Conservation (phyloP, 331 rosid genomes). For the Quercus lobata region DNA sequence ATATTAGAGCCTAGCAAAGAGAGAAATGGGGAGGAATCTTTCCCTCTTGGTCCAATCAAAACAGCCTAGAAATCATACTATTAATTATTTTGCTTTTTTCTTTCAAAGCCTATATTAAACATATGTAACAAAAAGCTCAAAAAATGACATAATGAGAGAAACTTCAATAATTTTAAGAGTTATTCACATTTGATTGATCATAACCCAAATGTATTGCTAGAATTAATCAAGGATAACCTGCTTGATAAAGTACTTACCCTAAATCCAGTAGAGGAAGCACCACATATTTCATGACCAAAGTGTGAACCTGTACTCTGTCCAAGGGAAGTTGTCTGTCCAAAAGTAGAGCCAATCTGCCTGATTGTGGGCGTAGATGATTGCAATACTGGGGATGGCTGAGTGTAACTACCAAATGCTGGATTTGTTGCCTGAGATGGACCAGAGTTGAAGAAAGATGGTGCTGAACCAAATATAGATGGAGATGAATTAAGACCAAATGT, state of each 20-base stretch:
- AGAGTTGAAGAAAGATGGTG: slow-evolving; percentile 28
- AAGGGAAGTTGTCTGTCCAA: slow-evolving; percentile 54
- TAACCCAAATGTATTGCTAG: slow-evolving; percentile 49
- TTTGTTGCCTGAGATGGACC: slow-evolving; percentile 36
- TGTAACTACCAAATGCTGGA: slow-evolving; percentile 55
- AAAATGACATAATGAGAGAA: neutral
- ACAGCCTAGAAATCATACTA: neutral
- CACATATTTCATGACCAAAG: slow-evolving; percentile 47
- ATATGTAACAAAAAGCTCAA: neutral
- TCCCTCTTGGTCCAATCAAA: neutral
- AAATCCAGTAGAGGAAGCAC: slow-evolving; percentile 52
- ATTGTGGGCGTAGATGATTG: slow-evolving; percentile 48
- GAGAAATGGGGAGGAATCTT: neutral
- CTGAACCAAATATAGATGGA: slow-evolving; percentile 48
- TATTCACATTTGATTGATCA: slow-evolving; percentile 65
- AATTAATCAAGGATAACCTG: slow-evolving; percentile 43
- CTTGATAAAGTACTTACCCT: slow-evolving; percentile 53
- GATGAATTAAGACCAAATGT: slow-evolving; percentile 26
- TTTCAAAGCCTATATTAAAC: neutral
- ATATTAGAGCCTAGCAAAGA: neutral
- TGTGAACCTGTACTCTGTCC: slow-evolving; percentile 42
- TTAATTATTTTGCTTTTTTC: neutral
- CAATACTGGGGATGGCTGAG: slow-evolving; percentile 58
- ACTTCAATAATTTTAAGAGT: neutral
- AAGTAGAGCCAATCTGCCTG: slow-evolving; percentile 45